phyloP scores from a whole-genome alignment of 1,284 basidiomycete species.

The Trichosporon coremiiforme region DNA sequence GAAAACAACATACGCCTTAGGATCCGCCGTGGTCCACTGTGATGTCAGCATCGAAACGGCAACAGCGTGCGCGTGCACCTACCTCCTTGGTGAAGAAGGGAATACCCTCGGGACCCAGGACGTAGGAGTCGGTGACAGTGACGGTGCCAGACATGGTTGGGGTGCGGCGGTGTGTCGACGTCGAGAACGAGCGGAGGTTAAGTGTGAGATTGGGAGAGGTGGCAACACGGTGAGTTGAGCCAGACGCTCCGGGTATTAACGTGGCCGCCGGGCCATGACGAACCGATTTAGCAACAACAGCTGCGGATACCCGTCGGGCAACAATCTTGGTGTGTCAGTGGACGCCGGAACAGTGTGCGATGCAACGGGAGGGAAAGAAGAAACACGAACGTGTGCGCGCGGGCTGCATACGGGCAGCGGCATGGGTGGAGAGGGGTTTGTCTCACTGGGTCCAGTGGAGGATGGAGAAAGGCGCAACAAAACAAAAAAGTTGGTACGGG shows the following conservation, averaged over 20 bases:
- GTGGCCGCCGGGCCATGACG: slow-evolving; percentile 9
- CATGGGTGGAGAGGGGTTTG: neutral
- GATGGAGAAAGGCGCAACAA: slow-evolving; percentile 26
- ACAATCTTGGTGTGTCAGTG: neutral
- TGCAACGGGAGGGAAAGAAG: neutral
- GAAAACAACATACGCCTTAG: slow-evolving; percentile 72
- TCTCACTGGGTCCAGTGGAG: neutral
- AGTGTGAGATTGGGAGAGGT: slow-evolving; percentile 2
- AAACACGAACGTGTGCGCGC: neutral
- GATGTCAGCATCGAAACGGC: slow-evolving; percentile 11
- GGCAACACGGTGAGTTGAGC: neutral
- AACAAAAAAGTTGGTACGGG: slow-evolving; percentile 46
- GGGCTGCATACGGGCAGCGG: neutral
- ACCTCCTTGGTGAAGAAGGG: slow-evolving; percentile 65
- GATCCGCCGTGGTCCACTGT: slow-evolving; percentile 42
- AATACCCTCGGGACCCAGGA: slow-evolving; percentile 64
- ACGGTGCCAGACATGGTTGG: slow-evolving; percentile 20
- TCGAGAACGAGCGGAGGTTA: neutral
- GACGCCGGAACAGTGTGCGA: neutral
- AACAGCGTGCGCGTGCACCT: slow-evolving; percentile 20
- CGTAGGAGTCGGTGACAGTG: slow-evolving; percentile 59
- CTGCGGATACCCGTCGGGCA: slow-evolving; percentile 8
- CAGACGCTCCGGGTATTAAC: neutral
- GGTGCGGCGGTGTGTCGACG: slow-evolving; percentile 2
- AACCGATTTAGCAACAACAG: neutral